phyloP scores from a whole-genome alignment of 2,329 filamentous ascomycete species.

The Diplodia intermedia region DNA sequence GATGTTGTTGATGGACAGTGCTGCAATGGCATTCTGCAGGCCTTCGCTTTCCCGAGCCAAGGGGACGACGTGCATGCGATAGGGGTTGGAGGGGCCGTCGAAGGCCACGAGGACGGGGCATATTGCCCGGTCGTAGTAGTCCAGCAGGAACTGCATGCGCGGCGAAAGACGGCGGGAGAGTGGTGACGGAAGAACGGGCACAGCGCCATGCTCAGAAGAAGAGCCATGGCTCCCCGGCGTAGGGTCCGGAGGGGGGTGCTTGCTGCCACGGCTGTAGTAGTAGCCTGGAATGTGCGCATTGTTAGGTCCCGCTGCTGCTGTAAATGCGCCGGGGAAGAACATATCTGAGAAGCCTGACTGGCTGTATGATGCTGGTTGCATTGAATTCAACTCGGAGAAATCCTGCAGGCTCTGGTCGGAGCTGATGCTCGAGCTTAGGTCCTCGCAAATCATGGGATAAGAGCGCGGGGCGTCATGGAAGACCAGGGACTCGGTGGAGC shows the following conservation, averaged over 20 bases:
- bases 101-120: slow-evolving; percentile 91
- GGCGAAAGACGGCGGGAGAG: slow-evolving; percentile 64
- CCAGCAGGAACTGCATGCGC: slow-evolving; percentile 86
- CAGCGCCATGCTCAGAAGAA: slow-evolving; percentile 32
- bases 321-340: slow-evolving; percentile 38
- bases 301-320: slow-evolving; percentile 32
- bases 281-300: slow-evolving; percentile 42
- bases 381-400: slow-evolving; percentile 50
- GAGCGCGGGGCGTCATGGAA: slow-evolving; percentile 47
- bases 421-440: slow-evolving; percentile 55
- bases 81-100: slow-evolving; percentile 85
- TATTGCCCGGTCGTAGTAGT: slow-evolving; percentile 93
- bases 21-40: slow-evolving; percentile 91
- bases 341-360: slow-evolving; percentile 48
- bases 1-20: slow-evolving; percentile 85
- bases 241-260: slow-evolving; percentile 22
- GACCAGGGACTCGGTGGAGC: slow-evolving; percentile 49
- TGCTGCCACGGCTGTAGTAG: slow-evolving; percentile 41
- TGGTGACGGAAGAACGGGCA: slow-evolving; percentile 2
- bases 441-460: slow-evolving; percentile 46
- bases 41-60: slow-evolving; percentile 79
- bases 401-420: slow-evolving; percentile 55
- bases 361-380: slow-evolving; percentile 44
- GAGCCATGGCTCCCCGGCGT: slow-evolving; percentile 31
- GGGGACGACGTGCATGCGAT: slow-evolving; percentile 79